Conservation (phyloP, 352 stramenopile genomes). For the Pythium phragmitis region DNA sequence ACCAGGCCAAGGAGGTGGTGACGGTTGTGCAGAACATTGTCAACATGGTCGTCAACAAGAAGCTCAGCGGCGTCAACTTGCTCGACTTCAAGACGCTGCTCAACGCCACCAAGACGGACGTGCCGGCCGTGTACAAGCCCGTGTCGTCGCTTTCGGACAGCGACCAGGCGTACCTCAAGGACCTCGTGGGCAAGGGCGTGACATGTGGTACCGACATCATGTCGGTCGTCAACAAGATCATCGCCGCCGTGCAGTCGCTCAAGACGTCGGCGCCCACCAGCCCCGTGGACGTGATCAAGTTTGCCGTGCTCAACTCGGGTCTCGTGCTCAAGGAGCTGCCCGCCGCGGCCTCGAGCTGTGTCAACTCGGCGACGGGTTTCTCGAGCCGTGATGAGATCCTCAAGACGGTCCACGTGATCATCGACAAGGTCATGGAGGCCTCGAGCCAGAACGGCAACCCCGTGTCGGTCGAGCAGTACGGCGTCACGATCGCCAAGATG, state of each 20-base stretch:
- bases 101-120: constrained; percentile 4
- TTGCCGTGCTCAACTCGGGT: constrained; percentile 37
- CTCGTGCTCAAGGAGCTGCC: constrained; percentile 55
- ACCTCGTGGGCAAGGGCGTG: constrained; percentile 17
- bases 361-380: constrained; percentile 23
- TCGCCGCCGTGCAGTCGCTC: constrained; percentile 16
- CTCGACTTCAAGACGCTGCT: constrained; percentile 18
- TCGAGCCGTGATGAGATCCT: constrained; percentile 36
- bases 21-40: constrained; percentile 37
- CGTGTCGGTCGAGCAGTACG: constrained; percentile 38
- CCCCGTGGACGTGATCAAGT: constrained; percentile 31
- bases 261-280: constrained; percentile 18
- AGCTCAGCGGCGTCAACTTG: constrained; percentile 13
- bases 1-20: constrained; percentile 28
- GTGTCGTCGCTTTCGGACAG: constrained; percentile 3
- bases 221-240: constrained; percentile 33
- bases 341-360: constrained; percentile 40
- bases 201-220: constrained; percentile 30
- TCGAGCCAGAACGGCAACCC: constrained; percentile 41
- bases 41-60: constrained; percentile 9
- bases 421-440: constrained; percentile 46
- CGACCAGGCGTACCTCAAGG: constrained; percentile 4
- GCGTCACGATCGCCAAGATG: constrained; percentile 42
- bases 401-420: constrained; percentile 49
- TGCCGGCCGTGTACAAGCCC: background rate